A percentile compares a stretch with the other conserved stretches of the same genome.
These are phyloP conservation scores for Gymnopilus junonius DNA, from an alignment of 768 basidiomycete species.

Conservation along the genomic window DNA sequence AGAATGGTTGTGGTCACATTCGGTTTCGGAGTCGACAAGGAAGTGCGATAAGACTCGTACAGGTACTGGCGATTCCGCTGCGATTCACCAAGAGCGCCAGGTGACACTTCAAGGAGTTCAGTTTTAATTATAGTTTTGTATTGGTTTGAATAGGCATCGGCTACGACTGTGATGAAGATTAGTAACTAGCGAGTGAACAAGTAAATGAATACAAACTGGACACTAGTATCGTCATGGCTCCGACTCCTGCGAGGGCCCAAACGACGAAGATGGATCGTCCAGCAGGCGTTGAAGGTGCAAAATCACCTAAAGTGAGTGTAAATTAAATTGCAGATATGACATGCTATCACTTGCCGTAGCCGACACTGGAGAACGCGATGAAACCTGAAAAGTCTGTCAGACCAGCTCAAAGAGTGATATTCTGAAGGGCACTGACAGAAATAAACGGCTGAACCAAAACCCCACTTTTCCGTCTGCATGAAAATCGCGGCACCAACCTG, in stretches of 20 bases:
- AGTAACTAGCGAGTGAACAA: neutral
- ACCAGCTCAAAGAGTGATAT: neutral
- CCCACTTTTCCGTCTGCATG: conserved; percentile 69
- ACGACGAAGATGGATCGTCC: conserved; percentile 79
- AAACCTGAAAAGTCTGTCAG: conserved; percentile 50
- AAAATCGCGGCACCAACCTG: conserved; percentile 76
- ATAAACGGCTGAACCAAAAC: conserved; percentile 65
- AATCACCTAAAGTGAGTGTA: conserved; percentile 49
- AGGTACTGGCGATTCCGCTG: neutral
- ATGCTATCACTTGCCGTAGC: conserved; percentile 48
- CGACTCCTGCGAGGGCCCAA: conserved; percentile 81
- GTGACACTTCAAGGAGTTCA: conserved; percentile 17
- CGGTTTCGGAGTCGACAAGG: neutral
- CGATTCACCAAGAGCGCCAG: neutral
- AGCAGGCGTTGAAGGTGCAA: conserved; percentile 61
- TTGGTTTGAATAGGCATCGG: conserved; percentile 67
- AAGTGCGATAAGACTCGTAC: conserved; percentile 3
- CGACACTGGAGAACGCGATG: conserved; percentile 74
- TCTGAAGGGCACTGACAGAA: conserved; percentile 60
- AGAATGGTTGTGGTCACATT: neutral
- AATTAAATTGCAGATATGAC: neutral
- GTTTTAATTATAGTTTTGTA: conserved; percentile 62
- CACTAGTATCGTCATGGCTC: conserved; percentile 74
- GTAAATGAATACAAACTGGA: conserved; percentile 51
- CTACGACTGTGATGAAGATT: conserved; percentile 21